Base-by-base conservation (phyloP, 164 flowering plant genomes). In the Stephania yunnanensis region DNA sequence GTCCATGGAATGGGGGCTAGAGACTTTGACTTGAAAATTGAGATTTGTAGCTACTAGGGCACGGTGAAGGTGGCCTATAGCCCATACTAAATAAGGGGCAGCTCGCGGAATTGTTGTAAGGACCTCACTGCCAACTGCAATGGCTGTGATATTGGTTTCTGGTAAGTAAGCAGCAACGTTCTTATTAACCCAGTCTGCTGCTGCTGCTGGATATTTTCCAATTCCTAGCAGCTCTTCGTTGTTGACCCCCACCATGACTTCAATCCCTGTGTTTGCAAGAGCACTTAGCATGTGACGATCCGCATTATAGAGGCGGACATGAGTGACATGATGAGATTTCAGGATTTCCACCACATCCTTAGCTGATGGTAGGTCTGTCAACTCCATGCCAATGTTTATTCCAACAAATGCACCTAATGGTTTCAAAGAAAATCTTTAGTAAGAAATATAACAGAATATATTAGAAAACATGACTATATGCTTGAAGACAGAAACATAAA, bases 71-170 rank as follows among this genome's bases (percentile, higher is more conserved):
- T 87, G 79, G 81, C 87, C 87, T 89, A 94, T 84, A 69, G 98
- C 96, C 29, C 86, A 81, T 79, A 88, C 90, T 71, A 94, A 77
- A 75, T 86, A 82, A 1, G 88, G 87, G n/a, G 92, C 94, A 70
- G 85, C 92, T 81, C 90, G 82, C 0, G 98, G 96, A 63, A 91
- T 82, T 31, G 90, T 48, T n/a, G 90, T 87, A 46, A 92, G 88
- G 81, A 94, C 91, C 83, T 94, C 93, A 65, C 96, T 92, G 55
- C 97, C 97, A 70, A 92, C 94, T 20, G 98, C 93, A 79, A 94
- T 88, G 72, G 92, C 87, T 11, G 98, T 92, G 67, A 94, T 91
- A 80, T 94, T 93, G 72, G 94, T 90, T 48, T 84, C 80, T 42
- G 97, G 97, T 70, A 90, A 20, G 76, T 85, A 86, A 44, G 96